Conservation (phyloP, 805 yeast species). For the Nematodospora valgi region DNA sequence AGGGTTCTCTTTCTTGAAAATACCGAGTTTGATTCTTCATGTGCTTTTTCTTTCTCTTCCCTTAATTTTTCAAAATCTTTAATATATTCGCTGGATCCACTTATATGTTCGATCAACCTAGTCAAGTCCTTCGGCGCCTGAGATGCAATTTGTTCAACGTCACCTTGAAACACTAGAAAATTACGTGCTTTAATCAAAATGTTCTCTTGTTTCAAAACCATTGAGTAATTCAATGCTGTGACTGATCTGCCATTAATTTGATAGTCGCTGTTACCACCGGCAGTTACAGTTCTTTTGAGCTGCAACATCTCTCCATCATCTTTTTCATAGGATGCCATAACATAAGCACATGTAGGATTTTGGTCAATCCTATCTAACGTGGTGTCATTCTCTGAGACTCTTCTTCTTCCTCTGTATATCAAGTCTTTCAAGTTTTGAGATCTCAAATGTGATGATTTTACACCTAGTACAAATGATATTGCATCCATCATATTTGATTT, state of each 20-base stretch:
- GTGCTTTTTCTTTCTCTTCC: conserved; percentile 64
- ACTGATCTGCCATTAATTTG: conserved; percentile 59
- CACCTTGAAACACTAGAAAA: conserved; percentile 94
- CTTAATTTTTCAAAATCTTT: conserved; percentile 63
- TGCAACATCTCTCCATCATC: conserved; percentile 54
- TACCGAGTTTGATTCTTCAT: conserved; percentile 58
- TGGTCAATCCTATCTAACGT: conserved; percentile 16
- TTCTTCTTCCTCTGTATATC: conserved; percentile 63
- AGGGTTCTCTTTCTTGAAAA: conserved; percentile 67
- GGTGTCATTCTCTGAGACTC: conserved; percentile 10
- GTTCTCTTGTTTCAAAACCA: conserved; percentile 68
- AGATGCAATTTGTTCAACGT: conserved; percentile 88
- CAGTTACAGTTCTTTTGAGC: conserved; percentile 59
- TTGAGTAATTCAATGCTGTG: conserved; percentile 61
- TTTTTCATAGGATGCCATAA: conserved; percentile 71
- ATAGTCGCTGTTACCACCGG: conserved; percentile 64
- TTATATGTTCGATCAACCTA: conserved; percentile 70
- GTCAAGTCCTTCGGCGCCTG: conserved; percentile 79
- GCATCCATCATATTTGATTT: conserved; percentile 98
- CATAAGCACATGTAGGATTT: conserved; percentile 64
- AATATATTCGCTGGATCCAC: conserved; percentile 71
- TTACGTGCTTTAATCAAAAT: conserved; percentile 86
- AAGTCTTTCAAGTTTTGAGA: conserved; percentile 72
- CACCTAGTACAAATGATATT: conserved; percentile 89
- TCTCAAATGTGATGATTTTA: conserved; percentile 70